phyloP scores from a whole-genome alignment of 2,329 filamentous ascomycete species.

The Eutypella sp. region DNA sequence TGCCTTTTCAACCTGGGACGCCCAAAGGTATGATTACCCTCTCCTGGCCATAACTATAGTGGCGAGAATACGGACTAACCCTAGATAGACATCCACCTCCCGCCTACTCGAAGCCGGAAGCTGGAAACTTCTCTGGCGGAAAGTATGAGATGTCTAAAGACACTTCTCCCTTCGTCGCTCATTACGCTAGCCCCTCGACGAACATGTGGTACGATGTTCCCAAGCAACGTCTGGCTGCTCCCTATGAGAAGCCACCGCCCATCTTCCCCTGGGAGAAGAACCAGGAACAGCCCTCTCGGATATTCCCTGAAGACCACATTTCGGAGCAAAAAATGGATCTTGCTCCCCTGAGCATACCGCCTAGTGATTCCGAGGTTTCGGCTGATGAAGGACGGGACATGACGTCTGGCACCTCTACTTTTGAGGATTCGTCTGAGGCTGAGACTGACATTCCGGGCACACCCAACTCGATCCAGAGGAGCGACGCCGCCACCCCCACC shows the following conservation, averaged over 20 bases:
- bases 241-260: conserved; percentile 53
- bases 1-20: conserved; percentile 42
- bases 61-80: conserved; percentile 8
- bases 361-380: conserved; percentile 12
- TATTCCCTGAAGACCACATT: conserved; percentile 56
- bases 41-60: neutral
- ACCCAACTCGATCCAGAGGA: conserved; percentile 31
- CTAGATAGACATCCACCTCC: conserved; percentile 57
- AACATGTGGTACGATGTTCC: conserved; percentile 88
- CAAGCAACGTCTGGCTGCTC: conserved; percentile 50
- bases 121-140: conserved; percentile 71
- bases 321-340: conserved; percentile 14
- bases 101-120: conserved; percentile 71
- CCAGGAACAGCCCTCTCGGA: conserved; percentile 56
- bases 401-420: conserved; percentile 13
- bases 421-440: conserved; percentile 17
- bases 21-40: conserved; percentile 41
- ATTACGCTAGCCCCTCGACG: conserved; percentile 79
- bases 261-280: conserved; percentile 90
- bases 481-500: conserved; percentile 41
- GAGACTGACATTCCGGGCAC: conserved; percentile 32
- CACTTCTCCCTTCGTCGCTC: conserved; percentile 69
- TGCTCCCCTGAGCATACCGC: conserved; percentile 7
- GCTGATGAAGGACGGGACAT: no score
- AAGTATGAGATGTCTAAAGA: conserved; percentile 83